Conservation (phyloP, 768 basidiomycete genomes). For the Russula lepida region DNA sequence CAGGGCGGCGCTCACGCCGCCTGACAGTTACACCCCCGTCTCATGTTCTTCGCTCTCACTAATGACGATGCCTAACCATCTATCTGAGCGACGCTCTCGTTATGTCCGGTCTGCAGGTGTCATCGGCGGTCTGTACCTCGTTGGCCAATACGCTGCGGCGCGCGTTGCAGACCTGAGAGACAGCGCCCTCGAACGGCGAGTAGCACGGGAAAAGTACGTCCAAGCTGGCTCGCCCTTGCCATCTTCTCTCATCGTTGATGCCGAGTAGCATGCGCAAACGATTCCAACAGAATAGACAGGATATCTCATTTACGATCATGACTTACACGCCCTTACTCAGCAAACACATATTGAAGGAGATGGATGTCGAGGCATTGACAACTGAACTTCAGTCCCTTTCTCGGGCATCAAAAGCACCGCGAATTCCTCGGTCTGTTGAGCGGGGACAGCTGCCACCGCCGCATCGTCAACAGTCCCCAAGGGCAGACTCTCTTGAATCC, state of each 20-base stretch:
- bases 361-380: constrained; percentile 71
- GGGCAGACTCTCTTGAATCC: constrained; percentile 29
- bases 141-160: constrained; percentile 50
- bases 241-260: not conserved
- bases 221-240: not conserved
- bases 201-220: constrained; percentile 65
- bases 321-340: constrained; percentile 61
- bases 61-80: constrained; percentile 38
- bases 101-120: constrained; percentile 40
- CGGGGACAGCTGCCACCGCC: constrained; percentile 3
- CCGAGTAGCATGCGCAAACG: constrained; percentile 52
- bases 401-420: constrained; percentile 25
- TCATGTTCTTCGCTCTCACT: constrained; percentile 6
- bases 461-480: constrained; percentile 6
- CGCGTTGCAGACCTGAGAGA: constrained; percentile 61
- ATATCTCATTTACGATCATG: constrained; percentile 67
- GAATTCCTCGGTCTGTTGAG: constrained; percentile 15
- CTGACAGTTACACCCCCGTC: not conserved
- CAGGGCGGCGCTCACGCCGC: not conserved
- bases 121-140: constrained; percentile 53
- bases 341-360: constrained; percentile 53
- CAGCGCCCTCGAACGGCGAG: constrained; percentile 47
- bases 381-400: constrained; percentile 43
- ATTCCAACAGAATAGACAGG: constrained; percentile 70
- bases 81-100: constrained; percentile 46